These are phyloP conservation scores for Harringtonia aguacate DNA, from an alignment of 2,329 filamentous ascomycete species.

Conservation along the genomic window DNA sequence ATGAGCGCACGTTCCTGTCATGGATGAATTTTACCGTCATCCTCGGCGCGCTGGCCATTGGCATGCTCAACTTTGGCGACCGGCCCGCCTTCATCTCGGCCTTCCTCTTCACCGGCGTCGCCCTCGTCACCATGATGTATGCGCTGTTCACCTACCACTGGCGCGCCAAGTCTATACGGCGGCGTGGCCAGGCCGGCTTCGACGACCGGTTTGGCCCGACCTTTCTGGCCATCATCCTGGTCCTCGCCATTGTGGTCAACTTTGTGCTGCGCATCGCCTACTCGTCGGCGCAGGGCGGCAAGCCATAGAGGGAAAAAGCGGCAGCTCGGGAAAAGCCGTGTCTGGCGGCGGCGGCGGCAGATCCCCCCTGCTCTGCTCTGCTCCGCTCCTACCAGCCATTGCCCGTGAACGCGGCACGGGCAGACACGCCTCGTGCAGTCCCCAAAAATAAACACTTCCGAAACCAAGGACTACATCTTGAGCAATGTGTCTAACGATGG, in stretches of 20 bases:
- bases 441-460: too few species aligned
- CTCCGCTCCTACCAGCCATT: too few species aligned
- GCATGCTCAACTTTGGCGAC: slow-evolving; percentile 97
- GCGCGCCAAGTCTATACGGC: slow-evolving; percentile 85
- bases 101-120: slow-evolving; percentile 85
- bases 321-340: too few species aligned
- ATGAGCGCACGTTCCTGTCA: slow-evolving; percentile 97
- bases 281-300: slow-evolving; percentile 5
- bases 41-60: slow-evolving; percentile 89
- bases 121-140: slow-evolving; percentile 92
- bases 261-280: slow-evolving; percentile 71
- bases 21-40: slow-evolving; percentile 99
- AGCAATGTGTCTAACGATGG: too few species aligned
- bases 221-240: slow-evolving; percentile 72
- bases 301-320: slow-evolving; percentile 1
- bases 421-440: too few species aligned
- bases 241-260: slow-evolving; percentile 89
- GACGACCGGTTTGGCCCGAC: slow-evolving; percentile 94
- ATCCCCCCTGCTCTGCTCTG: too few species aligned
- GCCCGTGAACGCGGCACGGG: too few species aligned
- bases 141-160: slow-evolving; percentile 94
- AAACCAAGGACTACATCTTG: too few species aligned
- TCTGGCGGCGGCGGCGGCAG: too few species aligned
- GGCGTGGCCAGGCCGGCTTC: slow-evolving; percentile 87
- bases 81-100: slow-evolving; percentile 87